These are phyloP conservation scores for Hamigera avellanea DNA, from an alignment of 495 filamentous ascomycete species.

Conservation along the genomic window DNA sequence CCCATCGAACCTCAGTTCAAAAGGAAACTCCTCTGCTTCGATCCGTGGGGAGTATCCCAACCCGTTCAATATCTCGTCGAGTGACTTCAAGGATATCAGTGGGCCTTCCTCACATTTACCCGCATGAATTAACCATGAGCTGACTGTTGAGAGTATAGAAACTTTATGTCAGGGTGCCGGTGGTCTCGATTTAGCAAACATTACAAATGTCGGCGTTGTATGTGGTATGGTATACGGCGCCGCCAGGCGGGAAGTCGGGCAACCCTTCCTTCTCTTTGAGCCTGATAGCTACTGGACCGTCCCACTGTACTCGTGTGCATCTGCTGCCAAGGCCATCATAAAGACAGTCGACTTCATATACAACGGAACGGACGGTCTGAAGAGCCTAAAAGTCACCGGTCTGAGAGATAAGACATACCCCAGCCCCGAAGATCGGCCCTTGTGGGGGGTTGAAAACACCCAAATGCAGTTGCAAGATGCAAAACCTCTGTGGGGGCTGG, in stretches of 20 bases:
- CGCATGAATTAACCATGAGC: neutral
- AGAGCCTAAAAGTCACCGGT: too few species aligned
- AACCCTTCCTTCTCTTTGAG: conserved; percentile 15
- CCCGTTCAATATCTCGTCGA: conserved; percentile 12
- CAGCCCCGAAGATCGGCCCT: too few species aligned
- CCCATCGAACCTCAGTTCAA: neutral
- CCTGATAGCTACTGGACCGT: conserved; percentile 21
- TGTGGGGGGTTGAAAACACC: too few species aligned
- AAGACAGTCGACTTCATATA: conserved; percentile 26
- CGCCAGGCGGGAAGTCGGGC: conserved; percentile 15
- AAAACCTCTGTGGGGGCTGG: too few species aligned
- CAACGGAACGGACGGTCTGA: conserved; percentile 18
- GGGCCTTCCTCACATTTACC: conserved; percentile 3
- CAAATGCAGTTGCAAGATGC: too few species aligned
- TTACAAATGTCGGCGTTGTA: conserved; percentile 21
- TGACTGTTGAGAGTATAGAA: conserved; percentile 4
- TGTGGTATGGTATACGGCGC: conserved; percentile 30
- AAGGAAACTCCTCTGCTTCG: too few species aligned
- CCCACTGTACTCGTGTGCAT: conserved; percentile 31
- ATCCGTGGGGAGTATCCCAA: conserved; percentile 5
- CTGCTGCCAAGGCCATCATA: conserved; percentile 24
- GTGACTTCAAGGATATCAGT: conserved; percentile 16
- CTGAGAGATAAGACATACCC: too few species aligned
- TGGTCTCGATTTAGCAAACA: conserved; percentile 20
- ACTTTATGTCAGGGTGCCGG: conserved; percentile 14